These are phyloP conservation scores for Backusella psychrophila DNA, from an alignment of 192 early-diverging fungal species.

Conservation along the genomic window DNA sequence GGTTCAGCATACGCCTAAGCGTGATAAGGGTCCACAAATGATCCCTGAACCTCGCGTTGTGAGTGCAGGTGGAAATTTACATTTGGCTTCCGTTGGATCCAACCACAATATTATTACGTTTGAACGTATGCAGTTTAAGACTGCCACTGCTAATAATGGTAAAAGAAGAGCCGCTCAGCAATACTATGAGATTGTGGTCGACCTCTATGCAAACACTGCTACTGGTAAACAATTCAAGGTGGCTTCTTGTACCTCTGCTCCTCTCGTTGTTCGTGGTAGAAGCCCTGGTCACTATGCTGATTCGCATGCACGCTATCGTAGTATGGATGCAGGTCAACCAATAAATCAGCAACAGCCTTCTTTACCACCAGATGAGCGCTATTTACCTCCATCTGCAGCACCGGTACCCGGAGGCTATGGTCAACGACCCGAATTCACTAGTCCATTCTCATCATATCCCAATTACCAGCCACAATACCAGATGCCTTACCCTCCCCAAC, in stretches of 20 bases:
- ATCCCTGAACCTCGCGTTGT: conserved; percentile 58
- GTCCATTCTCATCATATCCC: neutral
- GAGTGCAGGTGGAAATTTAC: conserved; percentile 55
- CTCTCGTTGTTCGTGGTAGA: conserved; percentile 84
- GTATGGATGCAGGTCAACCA: conserved; percentile 21
- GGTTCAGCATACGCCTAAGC: conserved; percentile 87
- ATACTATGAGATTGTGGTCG: conserved; percentile 76
- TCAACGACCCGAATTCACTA: neutral
- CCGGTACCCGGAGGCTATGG: neutral
- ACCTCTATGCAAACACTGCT: conserved; percentile 66
- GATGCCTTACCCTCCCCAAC: neutral
- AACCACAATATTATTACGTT: conserved; percentile 64
- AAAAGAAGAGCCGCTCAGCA: conserved; percentile 88
- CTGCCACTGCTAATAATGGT: conserved; percentile 90
- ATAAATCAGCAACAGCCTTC: neutral
- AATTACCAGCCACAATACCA: conserved; percentile 1
- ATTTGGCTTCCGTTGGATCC: conserved; percentile 40
- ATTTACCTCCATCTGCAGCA: neutral
- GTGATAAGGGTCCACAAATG: conserved; percentile 91
- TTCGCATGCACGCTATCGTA: conserved; percentile 22
- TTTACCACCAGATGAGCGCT: neutral
- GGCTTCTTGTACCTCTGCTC: conserved; percentile 65
- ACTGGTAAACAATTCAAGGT: conserved; percentile 52
- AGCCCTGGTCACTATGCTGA: conserved; percentile 89
- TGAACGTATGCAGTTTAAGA: conserved; percentile 93